phyloP scores from a whole-genome alignment of 2,329 filamentous ascomycete species.

The Phyllosticta ampelicida region DNA sequence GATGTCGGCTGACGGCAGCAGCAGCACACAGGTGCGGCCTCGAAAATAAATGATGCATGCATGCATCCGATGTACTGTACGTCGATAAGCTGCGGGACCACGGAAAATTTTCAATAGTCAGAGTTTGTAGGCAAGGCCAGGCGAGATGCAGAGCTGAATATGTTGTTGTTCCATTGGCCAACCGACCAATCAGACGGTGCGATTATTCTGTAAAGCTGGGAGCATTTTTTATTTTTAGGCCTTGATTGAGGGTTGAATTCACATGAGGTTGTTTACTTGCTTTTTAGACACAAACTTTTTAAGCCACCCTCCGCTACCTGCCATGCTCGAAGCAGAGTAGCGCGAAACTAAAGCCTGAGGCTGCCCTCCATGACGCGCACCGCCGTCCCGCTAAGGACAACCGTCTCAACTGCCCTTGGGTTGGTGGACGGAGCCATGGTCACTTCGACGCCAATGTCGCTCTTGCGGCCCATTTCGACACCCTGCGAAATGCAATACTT shows the following conservation, averaged over 20 bases:
- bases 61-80: not conserved
- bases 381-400: conserved; percentile 35
- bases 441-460: conserved; percentile 39
- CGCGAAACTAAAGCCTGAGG: not conserved
- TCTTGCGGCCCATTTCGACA: conserved; percentile 41
- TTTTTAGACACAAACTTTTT: not conserved
- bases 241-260: not conserved
- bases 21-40: no score
- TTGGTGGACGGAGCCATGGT: conserved; percentile 24
- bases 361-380: conserved; percentile 34
- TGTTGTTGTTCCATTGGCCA: no score
- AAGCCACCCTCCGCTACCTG: no score
- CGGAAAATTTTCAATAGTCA: not conserved
- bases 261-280: not conserved
- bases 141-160: not conserved
- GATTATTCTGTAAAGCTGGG: no score
- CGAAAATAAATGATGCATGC: not conserved
- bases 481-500: conserved; percentile 38
- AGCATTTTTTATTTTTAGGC: not conserved
- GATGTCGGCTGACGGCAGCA: no score
- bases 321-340: no score
- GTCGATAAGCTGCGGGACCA: not conserved
- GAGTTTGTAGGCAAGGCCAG: not conserved
- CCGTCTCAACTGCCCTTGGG: conserved; percentile 23
- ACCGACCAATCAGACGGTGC: no score